A percentile compares a stretch with the other conserved stretches of the same genome.
Conservation (phyloP, 768 basidiomycete genomes). For the Floccularia luteovirens region DNA sequence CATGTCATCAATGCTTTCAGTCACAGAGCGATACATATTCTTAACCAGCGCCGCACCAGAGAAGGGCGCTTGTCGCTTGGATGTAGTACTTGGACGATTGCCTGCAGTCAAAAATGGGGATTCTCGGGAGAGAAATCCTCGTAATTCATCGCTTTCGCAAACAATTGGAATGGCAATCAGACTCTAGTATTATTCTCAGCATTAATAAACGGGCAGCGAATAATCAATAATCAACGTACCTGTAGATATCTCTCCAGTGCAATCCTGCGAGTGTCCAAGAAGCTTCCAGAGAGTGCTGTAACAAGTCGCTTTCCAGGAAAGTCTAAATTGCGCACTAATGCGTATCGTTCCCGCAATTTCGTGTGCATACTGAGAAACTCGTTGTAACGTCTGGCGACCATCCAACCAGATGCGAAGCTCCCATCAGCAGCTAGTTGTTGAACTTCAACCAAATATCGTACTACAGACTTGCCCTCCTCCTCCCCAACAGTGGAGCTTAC, state of each 20-base stretch:
- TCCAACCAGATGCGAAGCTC: conserved; percentile 81
- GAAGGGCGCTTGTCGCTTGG: conserved; percentile 40
- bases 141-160: conserved; percentile 78
- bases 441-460: conserved; percentile 87
- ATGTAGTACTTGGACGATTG: conserved; percentile 19
- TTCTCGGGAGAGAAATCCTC: conserved; percentile 81
- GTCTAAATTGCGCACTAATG: conserved; percentile 62
- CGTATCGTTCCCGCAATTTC: conserved; percentile 71
- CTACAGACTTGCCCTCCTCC: conserved; percentile 84
- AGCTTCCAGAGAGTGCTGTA: conserved; percentile 76
- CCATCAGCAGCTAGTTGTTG: conserved; percentile 82
- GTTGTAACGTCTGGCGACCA: conserved; percentile 88
- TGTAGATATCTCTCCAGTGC: conserved; percentile 89
- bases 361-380: conserved; percentile 91
- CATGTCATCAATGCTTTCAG: conserved; percentile 96
- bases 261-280: conserved; percentile 72
- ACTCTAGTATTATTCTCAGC: conserved; percentile 38
- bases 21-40: conserved; percentile 84
- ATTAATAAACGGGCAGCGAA: neutral
- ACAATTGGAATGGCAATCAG: conserved; percentile 66
- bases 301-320: conserved; percentile 95
- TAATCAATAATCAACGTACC: conserved; percentile 32
- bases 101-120: conserved; percentile 70
- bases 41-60: conserved; percentile 75
- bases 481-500: conserved; percentile 78